Percentiles rank a stretch among this genome's conserved stretches.
Evolutionary conservation across 148 eudicot species (phyloP).

Genomic region (Arctostaphylos glauca): DNA sequence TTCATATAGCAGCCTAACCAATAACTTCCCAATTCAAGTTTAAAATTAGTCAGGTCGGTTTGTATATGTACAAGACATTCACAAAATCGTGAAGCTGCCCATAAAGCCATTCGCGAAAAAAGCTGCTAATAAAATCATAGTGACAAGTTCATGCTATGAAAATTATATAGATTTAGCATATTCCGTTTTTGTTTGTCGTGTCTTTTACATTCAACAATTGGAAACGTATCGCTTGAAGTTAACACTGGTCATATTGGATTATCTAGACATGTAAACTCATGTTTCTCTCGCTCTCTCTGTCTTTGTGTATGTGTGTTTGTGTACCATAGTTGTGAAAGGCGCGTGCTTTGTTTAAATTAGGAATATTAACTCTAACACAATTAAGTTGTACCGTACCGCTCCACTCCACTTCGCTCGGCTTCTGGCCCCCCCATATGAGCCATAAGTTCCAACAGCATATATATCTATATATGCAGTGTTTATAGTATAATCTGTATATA

Average conservation of each 20-base stretch:
- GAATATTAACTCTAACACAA: too few relatives aligned
- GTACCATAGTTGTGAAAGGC: too few relatives aligned
- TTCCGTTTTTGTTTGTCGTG: background rate
- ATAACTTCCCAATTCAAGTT: background rate
- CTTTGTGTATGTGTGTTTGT: background rate
- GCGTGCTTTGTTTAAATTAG: too few relatives aligned
- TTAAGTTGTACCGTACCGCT: too few relatives aligned
- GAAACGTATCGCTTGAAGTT: constrained; percentile 75
- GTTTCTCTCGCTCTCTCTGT: constrained; percentile 20
- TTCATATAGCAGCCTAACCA: too few relatives aligned
- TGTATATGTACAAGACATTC: constrained; percentile 60
- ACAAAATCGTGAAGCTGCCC: constrained; percentile 99
- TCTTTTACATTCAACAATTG: constrained; percentile 54
- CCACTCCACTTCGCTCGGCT: too few relatives aligned
- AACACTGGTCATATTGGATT: constrained; percentile 33
- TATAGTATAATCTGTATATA: too few relatives aligned
- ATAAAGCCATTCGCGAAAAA: constrained; percentile 84
- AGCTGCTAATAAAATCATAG: constrained; percentile 39
- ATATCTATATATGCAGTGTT: too few relatives aligned
- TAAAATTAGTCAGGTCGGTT: background rate
- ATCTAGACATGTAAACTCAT: constrained; percentile 42
- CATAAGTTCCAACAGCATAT: too few relatives aligned
- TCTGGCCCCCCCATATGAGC: too few relatives aligned
- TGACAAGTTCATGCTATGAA: background rate
- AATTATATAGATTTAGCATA: background rate